phyloP scores from a whole-genome alignment of 805 yeast species.

The Lipomyces oligophaga region DNA sequence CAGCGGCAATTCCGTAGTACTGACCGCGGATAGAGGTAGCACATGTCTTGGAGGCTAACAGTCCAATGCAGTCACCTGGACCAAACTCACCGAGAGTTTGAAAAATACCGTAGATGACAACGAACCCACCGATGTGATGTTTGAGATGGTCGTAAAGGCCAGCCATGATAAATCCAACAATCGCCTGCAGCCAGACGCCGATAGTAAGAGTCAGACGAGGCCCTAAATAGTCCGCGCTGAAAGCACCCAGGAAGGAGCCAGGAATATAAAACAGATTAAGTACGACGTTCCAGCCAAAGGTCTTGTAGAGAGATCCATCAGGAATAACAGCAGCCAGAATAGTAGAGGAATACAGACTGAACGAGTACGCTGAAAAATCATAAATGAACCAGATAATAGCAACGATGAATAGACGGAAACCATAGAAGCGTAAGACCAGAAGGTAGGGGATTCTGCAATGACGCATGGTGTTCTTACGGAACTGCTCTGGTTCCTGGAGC shows the following conservation, averaged over 20 bases:
- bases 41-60: slow-evolving; percentile 78
- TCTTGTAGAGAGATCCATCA: slow-evolving; percentile 58
- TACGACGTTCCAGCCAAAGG: slow-evolving; percentile 91
- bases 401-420: slow-evolving; percentile 71
- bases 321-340: slow-evolving; percentile 58
- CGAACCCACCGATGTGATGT: slow-evolving; percentile 68
- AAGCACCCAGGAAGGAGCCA: slow-evolving; percentile 85
- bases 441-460: slow-evolving; percentile 61
- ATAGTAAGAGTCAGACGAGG: slow-evolving; percentile 71
- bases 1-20: slow-evolving; percentile 88
- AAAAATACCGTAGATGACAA: slow-evolving; percentile 84
- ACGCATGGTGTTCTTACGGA: slow-evolving; percentile 66
- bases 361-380: slow-evolving; percentile 83
- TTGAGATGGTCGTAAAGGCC: slow-evolving; percentile 56
- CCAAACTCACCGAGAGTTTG: slow-evolving; percentile 88
- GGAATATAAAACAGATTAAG: slow-evolving; percentile 85
- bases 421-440: slow-evolving; percentile 70
- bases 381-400: slow-evolving; percentile 86
- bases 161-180: slow-evolving; percentile 81
- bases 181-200: slow-evolving; percentile 72
- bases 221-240: slow-evolving; percentile 81
- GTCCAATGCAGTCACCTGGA: slow-evolving; percentile 89
- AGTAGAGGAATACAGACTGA: slow-evolving; percentile 75
- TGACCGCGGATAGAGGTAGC: slow-evolving; percentile 88
- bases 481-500: slow-evolving; percentile 70